A percentile compares a stretch with the other conserved stretches of the same genome.
phyloP scores from a whole-genome alignment of 306 rosid genomes.

The Casuarina glauca region DNA sequence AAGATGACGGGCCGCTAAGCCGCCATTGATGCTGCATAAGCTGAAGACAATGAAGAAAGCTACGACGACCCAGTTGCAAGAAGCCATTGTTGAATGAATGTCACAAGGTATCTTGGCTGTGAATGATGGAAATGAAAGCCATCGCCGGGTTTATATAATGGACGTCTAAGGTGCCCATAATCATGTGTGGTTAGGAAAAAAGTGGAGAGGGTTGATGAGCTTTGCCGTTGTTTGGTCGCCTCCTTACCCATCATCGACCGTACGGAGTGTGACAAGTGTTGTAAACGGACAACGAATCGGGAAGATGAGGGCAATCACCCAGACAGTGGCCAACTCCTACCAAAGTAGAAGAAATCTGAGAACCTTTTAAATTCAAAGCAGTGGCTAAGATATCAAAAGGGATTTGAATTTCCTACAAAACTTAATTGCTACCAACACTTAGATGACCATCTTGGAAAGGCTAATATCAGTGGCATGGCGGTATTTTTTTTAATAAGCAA shows the following conservation, averaged over 20 bases:
- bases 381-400: too few species aligned
- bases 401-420: too few species aligned
- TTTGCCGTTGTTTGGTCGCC: not conserved
- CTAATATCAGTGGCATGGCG: too few species aligned
- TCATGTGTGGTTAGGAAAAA: not conserved
- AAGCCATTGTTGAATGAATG: slow-evolving; percentile 14
- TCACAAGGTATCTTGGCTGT: not conserved
- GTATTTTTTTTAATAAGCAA: too few species aligned
- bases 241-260: not conserved
- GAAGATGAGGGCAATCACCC: too few species aligned
- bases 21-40: slow-evolving; percentile 23
- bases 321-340: too few species aligned
- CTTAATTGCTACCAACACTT: too few species aligned
- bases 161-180: not conserved
- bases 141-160: not conserved
- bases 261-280: not conserved
- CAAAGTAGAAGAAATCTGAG: too few species aligned
- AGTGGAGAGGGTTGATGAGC: too few species aligned
- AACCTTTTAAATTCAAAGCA: too few species aligned
- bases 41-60: slow-evolving; percentile 23
- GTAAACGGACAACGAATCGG: too few species aligned
- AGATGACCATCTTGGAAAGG: too few species aligned
- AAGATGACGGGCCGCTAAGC: slow-evolving; percentile 36
- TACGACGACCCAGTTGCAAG: slow-evolving; percentile 2
- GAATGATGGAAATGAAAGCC: not conserved